Evolutionary conservation across 164 flowering plant genomes (phyloP), one percentile per base, ranked within the genome.

Genomic region (Dillenia turbinata): DNA sequence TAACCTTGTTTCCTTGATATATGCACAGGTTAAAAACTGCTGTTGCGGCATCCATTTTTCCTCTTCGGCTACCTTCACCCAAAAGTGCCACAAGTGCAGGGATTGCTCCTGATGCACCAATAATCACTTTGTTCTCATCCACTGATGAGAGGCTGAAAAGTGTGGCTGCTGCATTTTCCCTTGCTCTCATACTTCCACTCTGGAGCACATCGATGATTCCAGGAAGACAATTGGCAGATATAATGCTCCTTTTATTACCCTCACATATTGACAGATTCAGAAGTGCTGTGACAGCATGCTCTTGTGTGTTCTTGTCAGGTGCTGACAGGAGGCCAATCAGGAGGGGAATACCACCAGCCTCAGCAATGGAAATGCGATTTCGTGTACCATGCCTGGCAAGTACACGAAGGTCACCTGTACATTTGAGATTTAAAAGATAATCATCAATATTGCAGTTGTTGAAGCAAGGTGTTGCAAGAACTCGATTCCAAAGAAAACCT

Each of bases 321-420:
- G 33, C 22, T 47, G 52, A 47, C 14, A 59, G 17, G 43, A 59
- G 62, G 11, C 33, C 10, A 9, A 59, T 52, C 4, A 59, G 62
- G 26, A 48, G 62, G 49, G 62, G 62, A 17, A 59, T 59, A 10
- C 49, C 62, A 9, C 62, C 53, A 8, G 52, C 44, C 14, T 59
- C 44, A 17, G 62, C 62, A 5, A 48, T 59, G 2, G 44, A 40
- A 9, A 48, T 47, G 10, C 62, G 51, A 15, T 59, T 59, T 19
- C 14, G 52, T 59, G 62, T 43, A 48, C 49, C 49, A 8, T 47
- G 33, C 40, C 49, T 59, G 44, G 62, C 62, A 16, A 59, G 62
- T 5, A 59, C 40, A 9, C 62, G 62, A 19, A 59, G 47, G 40
- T 33, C 40, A 33, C 40, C 0, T 33, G 40, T 33, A 33, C 40